Percentiles rank a stretch among this genome's conserved stretches.
phyloP scores from a whole-genome alignment of 495 filamentous ascomycete species.

The Aspergillus sclerotioniger region DNA sequence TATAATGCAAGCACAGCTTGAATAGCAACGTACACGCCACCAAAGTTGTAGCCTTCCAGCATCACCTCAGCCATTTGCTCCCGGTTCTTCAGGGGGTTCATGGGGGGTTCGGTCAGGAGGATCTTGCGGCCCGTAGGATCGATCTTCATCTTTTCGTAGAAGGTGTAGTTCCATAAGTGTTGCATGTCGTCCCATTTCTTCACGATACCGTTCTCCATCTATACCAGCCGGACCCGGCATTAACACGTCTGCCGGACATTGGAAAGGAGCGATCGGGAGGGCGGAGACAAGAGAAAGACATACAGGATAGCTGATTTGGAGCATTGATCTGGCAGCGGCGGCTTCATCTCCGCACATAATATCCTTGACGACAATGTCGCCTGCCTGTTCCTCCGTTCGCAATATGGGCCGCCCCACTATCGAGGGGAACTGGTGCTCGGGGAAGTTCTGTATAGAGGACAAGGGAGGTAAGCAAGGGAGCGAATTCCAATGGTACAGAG shows the following conservation, averaged over 20 bases:
- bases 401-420: conserved; percentile 98
- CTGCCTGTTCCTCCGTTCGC: conserved; percentile 83
- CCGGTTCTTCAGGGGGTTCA: conserved; percentile 94
- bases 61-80: conserved; percentile 98
- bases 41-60: conserved; percentile 95
- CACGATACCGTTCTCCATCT: conserved; percentile 99
- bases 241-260: conserved; percentile 26
- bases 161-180: conserved; percentile 99
- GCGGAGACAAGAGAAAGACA: conserved; percentile 21
- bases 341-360: conserved; percentile 99
- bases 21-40: conserved; percentile 97
- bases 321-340: conserved; percentile 89
- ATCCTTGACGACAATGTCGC: conserved; percentile 87
- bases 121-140: conserved; percentile 93
- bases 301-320: conserved; percentile 95
- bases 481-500: conserved; percentile 3
- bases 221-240: conserved; percentile 22
- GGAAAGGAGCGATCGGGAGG: conserved; percentile 17
- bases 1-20: conserved; percentile 97
- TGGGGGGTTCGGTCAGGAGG: conserved; percentile 94
- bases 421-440: conserved; percentile 96
- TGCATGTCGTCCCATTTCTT: conserved; percentile 99
- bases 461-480: conserved; percentile 12
- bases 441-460: conserved; percentile 72
- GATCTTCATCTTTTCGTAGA: conserved; percentile 92